phyloP scores from a whole-genome alignment of 768 basidiomycete genomes.

The Mycena rebaudengoi region DNA sequence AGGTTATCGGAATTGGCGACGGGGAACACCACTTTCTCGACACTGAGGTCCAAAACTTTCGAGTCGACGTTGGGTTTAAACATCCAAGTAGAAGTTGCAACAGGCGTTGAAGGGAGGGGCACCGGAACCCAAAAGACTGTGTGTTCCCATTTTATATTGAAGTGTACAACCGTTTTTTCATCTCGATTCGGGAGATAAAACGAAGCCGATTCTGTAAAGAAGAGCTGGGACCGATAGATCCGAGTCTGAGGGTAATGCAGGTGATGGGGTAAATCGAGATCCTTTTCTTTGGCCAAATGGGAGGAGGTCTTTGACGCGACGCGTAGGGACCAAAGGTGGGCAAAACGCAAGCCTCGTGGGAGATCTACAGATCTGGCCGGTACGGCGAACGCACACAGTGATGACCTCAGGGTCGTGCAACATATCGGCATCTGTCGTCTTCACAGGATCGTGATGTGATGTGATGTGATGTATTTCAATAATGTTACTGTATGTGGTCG shows the following conservation, averaged over 20 bases:
- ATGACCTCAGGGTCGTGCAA: constrained; percentile 17
- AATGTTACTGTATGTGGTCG: too few species aligned
- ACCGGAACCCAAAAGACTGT: neutral
- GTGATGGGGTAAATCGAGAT: constrained; percentile 47
- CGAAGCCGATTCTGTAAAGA: constrained; percentile 11
- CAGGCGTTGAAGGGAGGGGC: neutral
- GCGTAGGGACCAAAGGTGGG: constrained; percentile 1
- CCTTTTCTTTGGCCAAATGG: constrained; percentile 31
- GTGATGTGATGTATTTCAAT: too few species aligned
- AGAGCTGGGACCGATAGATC: constrained; percentile 6
- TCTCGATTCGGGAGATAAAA: constrained; percentile 20
- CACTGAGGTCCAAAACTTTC: neutral
- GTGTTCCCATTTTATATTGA: constrained; percentile 23
- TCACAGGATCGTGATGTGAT: neutral
- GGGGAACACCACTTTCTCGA: neutral
- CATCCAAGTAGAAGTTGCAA: neutral
- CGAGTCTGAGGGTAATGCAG: constrained; percentile 8
- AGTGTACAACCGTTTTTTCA: constrained; percentile 15
- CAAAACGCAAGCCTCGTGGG: constrained; percentile 23
- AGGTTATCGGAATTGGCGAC: neutral
- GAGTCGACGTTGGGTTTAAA: constrained; percentile 2
- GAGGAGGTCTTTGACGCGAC: constrained; percentile 5
- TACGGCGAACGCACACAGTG: neutral
- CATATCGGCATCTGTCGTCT: neutral
- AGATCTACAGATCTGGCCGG: constrained; percentile 7